Percentiles rank a stretch among this genome's conserved stretches.
phyloP scores from a whole-genome alignment of 1,284 basidiomycete genomes.

The Ganoderma leucocontextum region DNA sequence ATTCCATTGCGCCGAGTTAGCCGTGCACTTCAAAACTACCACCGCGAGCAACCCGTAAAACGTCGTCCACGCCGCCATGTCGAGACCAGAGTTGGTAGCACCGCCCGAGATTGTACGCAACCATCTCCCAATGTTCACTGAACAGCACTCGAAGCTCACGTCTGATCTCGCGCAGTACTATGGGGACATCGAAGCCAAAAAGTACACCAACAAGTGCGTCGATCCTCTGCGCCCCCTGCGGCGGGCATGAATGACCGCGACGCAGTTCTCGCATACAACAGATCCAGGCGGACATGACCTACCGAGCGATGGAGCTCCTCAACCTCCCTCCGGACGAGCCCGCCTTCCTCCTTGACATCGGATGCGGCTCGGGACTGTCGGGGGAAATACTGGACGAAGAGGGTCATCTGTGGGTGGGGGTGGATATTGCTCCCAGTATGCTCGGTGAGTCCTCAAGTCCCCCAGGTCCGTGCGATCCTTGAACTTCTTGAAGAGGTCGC shows the following conservation, averaged over 20 bases:
- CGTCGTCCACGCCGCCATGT: conserved; percentile 64
- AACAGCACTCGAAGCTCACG: conserved; percentile 14
- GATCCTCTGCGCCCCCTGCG: background rate
- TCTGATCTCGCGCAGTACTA: conserved; percentile 77
- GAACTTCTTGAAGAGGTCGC: conserved; percentile 78
- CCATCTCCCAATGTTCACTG: conserved; percentile 14
- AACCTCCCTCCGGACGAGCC: conserved; percentile 82
- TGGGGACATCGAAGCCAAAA: conserved; percentile 93
- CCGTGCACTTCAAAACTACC: background rate
- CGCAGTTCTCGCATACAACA: conserved; percentile 92
- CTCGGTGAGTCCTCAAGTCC: conserved; percentile 68
- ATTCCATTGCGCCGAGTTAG: background rate
- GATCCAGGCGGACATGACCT: conserved; percentile 98
- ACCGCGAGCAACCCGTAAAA: background rate
- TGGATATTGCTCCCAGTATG: conserved; percentile 98
- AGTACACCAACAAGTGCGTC: conserved; percentile 94
- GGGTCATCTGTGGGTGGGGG: conserved; percentile 94
- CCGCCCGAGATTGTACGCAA: conserved; percentile 92
- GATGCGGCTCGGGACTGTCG: conserved; percentile 97
- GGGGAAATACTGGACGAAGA: conserved; percentile 97
- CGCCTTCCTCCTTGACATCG: conserved; percentile 92
- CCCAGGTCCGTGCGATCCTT: background rate
- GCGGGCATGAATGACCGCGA: conserved; percentile 18
- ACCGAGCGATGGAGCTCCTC: conserved; percentile 92
- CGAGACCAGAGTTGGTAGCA: conserved; percentile 93